Base-by-base conservation (phyloP, 441 rosid genomes). In the Metrosideros polymorpha region DNA sequence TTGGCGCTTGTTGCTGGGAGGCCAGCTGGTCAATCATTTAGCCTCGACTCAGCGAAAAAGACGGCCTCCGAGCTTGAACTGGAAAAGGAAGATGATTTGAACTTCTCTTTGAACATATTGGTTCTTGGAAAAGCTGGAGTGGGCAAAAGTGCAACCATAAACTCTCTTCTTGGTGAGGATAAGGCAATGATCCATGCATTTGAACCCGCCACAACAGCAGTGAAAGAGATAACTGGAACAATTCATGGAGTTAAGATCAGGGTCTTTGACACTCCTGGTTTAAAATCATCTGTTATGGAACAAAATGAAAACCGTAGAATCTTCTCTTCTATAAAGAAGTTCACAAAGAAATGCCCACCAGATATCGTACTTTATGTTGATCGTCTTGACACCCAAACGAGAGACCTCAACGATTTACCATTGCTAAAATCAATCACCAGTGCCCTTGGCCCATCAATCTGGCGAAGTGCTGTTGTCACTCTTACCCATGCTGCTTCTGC, bases 401-500 rank as follows among this genome's bases (percentile, higher is more conserved):
- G 96, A 90, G 99, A 96, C 89, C 94, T 93, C 83, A 95, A 95
- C 90, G 98, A 95, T 90, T 85, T 94, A 85, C 99, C 99, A 22
- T 79, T 96, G 90, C 89, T 96, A 87, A 93, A 86, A 90, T 89
- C 99, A 32, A 92, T 97, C 87, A 92, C 96, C 45, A 90, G 90
- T 71, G 54, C 89, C 85, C 98, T 95, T 79, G 98, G 98, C 82
- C 83, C 97, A 66, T 93, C 98, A 59, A 92, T 96, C 83, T 97
- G 99, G 99, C 93, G 92, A 88, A 97, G 92, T 88, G 96, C 95
- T 77, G 89, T 96, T 52, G 96, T 96, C 82, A 92, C 96, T 85
- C 91, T 96, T 85, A 97, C 99, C 84, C 99, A 97, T 91, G 98
- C 94, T 83, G 98, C 98, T 90, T 95, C 98, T 61, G 98, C 99